phyloP scores from a whole-genome alignment of 176 grass and related monocot genomes.

The Oryza coarctata region DNA sequence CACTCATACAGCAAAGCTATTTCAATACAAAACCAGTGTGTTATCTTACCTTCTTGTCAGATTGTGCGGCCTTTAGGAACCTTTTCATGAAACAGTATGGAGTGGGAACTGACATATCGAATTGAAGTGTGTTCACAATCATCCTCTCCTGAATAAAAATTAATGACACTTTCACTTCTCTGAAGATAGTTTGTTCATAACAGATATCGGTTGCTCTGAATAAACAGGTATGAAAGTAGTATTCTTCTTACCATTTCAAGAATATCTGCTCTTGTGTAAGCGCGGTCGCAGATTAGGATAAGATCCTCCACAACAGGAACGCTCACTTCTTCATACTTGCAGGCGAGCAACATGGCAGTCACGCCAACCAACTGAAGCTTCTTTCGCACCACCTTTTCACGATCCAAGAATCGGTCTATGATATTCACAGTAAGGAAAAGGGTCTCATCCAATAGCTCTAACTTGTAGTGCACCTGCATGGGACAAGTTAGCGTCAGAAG shows the following conservation, averaged over 20 bases:
- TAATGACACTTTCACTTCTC: conserved; percentile 31
- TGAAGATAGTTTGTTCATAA: neutral
- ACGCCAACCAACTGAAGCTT: conserved; percentile 93
- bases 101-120: conserved; percentile 84
- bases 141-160: conserved; percentile 62
- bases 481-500: neutral
- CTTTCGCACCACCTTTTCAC: conserved; percentile 59
- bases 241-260: conserved; percentile 69
- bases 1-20: neutral
- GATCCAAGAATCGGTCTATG: conserved; percentile 71
- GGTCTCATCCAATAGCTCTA: conserved; percentile 79
- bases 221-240: neutral
- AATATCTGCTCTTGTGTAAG: conserved; percentile 73
- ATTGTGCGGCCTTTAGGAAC: conserved; percentile 79
- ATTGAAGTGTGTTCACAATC: conserved; percentile 68
- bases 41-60: conserved; percentile 68
- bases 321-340: conserved; percentile 89
- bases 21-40: neutral
- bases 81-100: conserved; percentile 88
- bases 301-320: conserved; percentile 76
- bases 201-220: neutral
- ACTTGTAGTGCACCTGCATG: conserved; percentile 83
- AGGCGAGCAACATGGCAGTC: conserved; percentile 85
- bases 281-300: conserved; percentile 74
- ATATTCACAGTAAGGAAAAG: conserved; percentile 83